Conservation (phyloP, 2,329 filamentous ascomycete species). For the Sporothrix phasma region DNA sequence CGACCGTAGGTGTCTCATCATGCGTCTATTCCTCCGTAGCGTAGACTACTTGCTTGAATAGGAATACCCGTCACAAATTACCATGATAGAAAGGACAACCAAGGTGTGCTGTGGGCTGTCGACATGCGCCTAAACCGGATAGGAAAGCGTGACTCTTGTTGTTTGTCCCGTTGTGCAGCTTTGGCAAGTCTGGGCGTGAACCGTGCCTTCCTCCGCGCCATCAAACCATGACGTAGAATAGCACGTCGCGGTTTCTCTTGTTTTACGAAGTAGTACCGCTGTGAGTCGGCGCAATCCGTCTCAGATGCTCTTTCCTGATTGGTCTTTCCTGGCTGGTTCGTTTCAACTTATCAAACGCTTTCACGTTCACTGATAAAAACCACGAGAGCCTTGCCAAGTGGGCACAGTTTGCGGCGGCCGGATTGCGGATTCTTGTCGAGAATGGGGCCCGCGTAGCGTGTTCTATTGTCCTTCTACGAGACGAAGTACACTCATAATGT, state of each 20-base stretch:
- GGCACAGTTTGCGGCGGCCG: neutral
- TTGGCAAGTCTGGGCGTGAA: neutral
- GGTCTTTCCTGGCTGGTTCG: neutral
- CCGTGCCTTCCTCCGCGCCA: neutral
- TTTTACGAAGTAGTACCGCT: too few species aligned
- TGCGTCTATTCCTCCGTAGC: neutral
- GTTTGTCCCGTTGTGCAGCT: neutral
- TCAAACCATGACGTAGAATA: too few species aligned
- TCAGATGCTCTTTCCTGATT: neutral
- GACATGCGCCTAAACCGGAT: neutral
- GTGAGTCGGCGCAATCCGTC: neutral
- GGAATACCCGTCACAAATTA: neutral
- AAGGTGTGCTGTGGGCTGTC: too few species aligned
- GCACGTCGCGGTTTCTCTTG: too few species aligned
- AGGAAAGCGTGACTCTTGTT: neutral
- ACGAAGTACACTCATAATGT: neutral
- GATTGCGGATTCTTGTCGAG: neutral
- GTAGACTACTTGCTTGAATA: neutral
- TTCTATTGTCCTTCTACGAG: slow-evolving; percentile 5
- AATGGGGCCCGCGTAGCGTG: neutral
- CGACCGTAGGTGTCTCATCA: neutral
- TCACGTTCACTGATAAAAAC: neutral
- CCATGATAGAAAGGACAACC: neutral
- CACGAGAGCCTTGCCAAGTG: neutral
- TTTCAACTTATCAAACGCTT: neutral